Evolutionary conservation across 257 asterid genomes (phyloP).

Genomic region (Ilex aquifolium): DNA sequence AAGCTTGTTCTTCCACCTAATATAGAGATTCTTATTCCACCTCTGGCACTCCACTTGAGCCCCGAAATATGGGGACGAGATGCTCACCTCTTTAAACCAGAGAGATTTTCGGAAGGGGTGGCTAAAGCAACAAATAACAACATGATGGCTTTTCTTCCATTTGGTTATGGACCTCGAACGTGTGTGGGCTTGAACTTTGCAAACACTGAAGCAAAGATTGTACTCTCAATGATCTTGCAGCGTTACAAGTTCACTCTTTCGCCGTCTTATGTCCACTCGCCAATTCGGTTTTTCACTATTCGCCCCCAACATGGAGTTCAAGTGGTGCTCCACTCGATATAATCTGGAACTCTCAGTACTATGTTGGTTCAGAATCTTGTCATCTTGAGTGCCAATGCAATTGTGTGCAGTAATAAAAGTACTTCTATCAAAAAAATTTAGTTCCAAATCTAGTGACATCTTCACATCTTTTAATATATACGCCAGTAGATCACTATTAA

Average conservation of each 20-base stretch:
- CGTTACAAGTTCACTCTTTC: conserved; percentile 8
- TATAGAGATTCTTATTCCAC: conserved; percentile 12
- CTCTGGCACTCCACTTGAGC: conserved; percentile 13
- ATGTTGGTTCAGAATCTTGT: no score
- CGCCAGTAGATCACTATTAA: no score
- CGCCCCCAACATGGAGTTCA: conserved; percentile 21
- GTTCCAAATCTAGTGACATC: no score
- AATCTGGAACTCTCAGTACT: no score
- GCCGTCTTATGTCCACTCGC: conserved; percentile 12
- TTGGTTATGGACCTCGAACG: conserved; percentile 24
- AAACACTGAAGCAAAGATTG: conserved; percentile 11
- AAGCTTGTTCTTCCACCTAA: conserved; percentile 15
- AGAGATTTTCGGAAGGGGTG: conserved; percentile 25
- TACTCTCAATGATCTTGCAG: conserved; percentile 20
- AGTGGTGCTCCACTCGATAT: conserved; percentile 5
- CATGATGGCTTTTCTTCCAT: conserved; percentile 15
- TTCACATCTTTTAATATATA: no score
- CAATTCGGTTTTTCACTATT: conserved; percentile 3
- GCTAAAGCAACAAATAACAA: conserved; percentile 18
- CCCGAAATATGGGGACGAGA: conserved; percentile 21
- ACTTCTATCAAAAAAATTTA: no score
- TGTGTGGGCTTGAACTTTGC: conserved; percentile 28
- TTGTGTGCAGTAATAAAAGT: no score
- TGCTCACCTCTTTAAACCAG: conserved; percentile 19
- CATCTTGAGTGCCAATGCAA: no score